Percentiles rank a stretch among this genome's conserved stretches.
Evolutionary conservation across 2,329 filamentous ascomycete genomes (phyloP).

Genomic region (Talaromyces albobiverticillius): DNA sequence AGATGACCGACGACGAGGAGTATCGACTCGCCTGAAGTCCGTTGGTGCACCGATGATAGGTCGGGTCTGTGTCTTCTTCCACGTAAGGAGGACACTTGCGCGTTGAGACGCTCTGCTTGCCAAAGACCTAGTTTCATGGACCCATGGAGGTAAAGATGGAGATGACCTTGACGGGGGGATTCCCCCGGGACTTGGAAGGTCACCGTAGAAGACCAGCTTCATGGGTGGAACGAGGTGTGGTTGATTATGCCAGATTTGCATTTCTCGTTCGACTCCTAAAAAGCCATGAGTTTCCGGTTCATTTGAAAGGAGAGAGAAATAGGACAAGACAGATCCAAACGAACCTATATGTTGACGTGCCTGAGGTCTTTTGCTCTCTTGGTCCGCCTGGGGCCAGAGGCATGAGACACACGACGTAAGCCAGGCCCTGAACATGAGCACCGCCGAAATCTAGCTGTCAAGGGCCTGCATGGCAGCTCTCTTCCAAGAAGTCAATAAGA

Average conservation of each 20-base stretch:
- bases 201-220: conserved; percentile 42
- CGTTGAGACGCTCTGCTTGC: conserved; percentile 39
- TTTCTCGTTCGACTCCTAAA: conserved; percentile 40
- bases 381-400: conserved; percentile 27
- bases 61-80: conserved; percentile 30
- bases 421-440: conserved; percentile 39
- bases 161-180: conserved; percentile 29
- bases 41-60: conserved; percentile 42
- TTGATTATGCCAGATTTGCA: conserved; percentile 45
- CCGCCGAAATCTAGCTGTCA: conserved; percentile 20
- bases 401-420: conserved; percentile 38
- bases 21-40: conserved; percentile 38
- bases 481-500: neutral
- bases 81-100: conserved; percentile 35
- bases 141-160: conserved; percentile 34
- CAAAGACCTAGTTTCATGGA: conserved; percentile 36
- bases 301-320: neutral
- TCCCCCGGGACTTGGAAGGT: conserved; percentile 33
- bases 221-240: conserved; percentile 47
- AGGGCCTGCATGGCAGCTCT: conserved; percentile 19
- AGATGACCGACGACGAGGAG: conserved; percentile 16
- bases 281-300: neutral
- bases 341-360: conserved; percentile 21
- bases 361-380: conserved; percentile 24
- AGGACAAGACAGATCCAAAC: conserved; percentile 12